These are phyloP conservation scores for Aspergillus heteromorphus DNA, from an alignment of 495 filamentous ascomycete genomes.

Conservation along the genomic window DNA sequence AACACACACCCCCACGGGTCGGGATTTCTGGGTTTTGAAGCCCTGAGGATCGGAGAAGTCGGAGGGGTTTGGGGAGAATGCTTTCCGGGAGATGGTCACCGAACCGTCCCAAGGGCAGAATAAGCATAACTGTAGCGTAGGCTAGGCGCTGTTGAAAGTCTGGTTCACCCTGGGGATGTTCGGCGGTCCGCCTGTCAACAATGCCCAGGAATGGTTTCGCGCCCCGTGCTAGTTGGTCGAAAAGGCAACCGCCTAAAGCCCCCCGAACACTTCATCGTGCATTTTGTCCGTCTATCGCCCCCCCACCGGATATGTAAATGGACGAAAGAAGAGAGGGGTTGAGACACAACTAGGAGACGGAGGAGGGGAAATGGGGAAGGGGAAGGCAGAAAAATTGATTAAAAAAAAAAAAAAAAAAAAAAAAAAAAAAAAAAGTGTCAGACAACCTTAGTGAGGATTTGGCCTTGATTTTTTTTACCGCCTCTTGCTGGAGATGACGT, in stretches of 20 bases:
- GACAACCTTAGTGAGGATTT: not conserved
- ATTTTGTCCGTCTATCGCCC: conserved; percentile 11
- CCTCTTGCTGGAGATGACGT: not conserved
- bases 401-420: too few species aligned
- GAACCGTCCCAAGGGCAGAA: conserved; percentile 12
- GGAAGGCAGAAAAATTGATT: not conserved
- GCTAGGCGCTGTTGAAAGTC: conserved; percentile 20
- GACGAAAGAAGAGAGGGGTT: conserved; percentile 3
- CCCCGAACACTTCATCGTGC: conserved; percentile 25
- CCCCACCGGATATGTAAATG: conserved; percentile 8
- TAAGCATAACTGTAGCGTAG: conserved; percentile 29
- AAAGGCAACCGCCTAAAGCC: conserved; percentile 16
- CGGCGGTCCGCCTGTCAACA: conserved; percentile 12
- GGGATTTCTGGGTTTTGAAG: not conserved
- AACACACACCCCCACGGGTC: too few species aligned
- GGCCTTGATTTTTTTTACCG: not conserved
- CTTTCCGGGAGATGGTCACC: not conserved
- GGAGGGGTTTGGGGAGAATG: not conserved
- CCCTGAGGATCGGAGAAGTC: not conserved
- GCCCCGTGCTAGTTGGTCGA: conserved; percentile 7
- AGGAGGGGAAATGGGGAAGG: not conserved
- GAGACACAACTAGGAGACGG: not conserved
- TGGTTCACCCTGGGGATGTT: conserved; percentile 22
- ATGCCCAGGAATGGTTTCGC: conserved; percentile 1
- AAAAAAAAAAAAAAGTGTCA: too few species aligned